Conservation (phyloP, 257 asterid species). For the Ballota nigra region DNA sequence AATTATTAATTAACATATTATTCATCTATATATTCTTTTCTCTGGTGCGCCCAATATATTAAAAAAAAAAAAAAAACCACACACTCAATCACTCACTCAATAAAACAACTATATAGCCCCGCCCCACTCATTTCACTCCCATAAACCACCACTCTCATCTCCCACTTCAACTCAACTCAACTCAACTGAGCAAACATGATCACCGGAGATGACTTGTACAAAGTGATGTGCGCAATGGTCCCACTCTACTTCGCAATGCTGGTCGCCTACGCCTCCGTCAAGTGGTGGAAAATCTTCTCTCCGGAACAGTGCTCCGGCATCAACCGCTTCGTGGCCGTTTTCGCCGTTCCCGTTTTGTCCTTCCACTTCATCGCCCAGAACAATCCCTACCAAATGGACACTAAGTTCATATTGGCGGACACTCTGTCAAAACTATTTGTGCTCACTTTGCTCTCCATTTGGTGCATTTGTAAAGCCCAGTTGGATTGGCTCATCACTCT, state of each 20-base stretch:
- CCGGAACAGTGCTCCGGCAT: conserved; percentile 77
- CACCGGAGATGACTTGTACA: conserved; percentile 51
- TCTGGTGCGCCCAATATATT: too few species aligned
- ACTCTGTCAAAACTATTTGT: conserved; percentile 47
- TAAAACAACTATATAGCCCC: too few species aligned
- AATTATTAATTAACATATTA: too few species aligned
- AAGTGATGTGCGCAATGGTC: conserved; percentile 70
- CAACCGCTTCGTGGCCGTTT: conserved; percentile 69
- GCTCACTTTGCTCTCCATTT: conserved; percentile 34
- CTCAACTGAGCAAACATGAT: conserved; percentile 45
- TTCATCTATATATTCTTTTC: too few species aligned
- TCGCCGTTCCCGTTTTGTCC: conserved; percentile 68
- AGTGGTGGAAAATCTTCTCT: conserved; percentile 66
- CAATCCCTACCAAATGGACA: conserved; percentile 71
- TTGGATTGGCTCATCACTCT: conserved; percentile 69
- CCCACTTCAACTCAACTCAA: too few species aligned
- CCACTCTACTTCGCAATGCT: conserved; percentile 75
- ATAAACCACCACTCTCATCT: too few species aligned
- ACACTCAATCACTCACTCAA: too few species aligned
- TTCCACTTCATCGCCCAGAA: conserved; percentile 73
- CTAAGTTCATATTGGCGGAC: conserved; percentile 59
- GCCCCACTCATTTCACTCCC: too few species aligned
- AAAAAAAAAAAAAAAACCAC: too few species aligned
- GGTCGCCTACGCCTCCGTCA: conserved; percentile 60
- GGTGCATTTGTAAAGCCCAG: conserved; percentile 42